Evolutionary conservation across 2,329 filamentous ascomycete genomes (phyloP), one percentile per base, ranked within the genome.

Genomic region (Paecilomyces formosus): DNA sequence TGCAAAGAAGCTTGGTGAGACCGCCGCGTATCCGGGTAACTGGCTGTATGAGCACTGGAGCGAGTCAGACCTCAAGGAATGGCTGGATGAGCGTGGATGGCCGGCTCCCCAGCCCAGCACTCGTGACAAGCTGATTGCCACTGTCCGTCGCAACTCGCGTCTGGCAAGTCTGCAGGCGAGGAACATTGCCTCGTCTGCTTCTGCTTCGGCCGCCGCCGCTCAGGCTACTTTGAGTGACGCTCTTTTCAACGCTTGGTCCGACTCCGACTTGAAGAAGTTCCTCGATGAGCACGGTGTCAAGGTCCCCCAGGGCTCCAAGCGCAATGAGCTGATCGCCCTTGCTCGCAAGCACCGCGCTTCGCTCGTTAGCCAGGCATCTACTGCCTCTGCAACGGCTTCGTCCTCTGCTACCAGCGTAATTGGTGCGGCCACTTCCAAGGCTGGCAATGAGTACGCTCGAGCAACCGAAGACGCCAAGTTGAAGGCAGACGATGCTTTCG

Each of bases 11-110:
- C 73, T 81, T 57, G 90, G 90, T 61, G 88, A 97, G 76, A 88
- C 90, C 13, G 78, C 85, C 56, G 78, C 85, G n/a, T 97, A 97
- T 70, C 94, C 94, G 33, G 94, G 94, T 45, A 86, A 97, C 78
- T 97, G 94, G 94, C 79, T 97, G 51, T 99, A 97, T 72, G 83
- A 87, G 61, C 82, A 88, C 7, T 99, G 94, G 94, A 88, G 89
- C 56, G 90, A 96, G 64, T 97, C 92, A 64, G 93, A 97, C 55
- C 79, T 96, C 62, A 97, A 97, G 81, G 84, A 89, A 64, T 99
- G 90, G 88, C 87, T 97, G 53, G 94, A 97, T 68, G 87, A 88
- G 65, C 86, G 91, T 65, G 94, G 94, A 55, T 86, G 93, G 74
- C 88, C 90, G 12, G 89, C 85, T 57, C 93, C 94, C 61, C 93